phyloP scores from a whole-genome alignment of 2,329 filamentous ascomycete genomes.

The Blastomyces parvus region DNA sequence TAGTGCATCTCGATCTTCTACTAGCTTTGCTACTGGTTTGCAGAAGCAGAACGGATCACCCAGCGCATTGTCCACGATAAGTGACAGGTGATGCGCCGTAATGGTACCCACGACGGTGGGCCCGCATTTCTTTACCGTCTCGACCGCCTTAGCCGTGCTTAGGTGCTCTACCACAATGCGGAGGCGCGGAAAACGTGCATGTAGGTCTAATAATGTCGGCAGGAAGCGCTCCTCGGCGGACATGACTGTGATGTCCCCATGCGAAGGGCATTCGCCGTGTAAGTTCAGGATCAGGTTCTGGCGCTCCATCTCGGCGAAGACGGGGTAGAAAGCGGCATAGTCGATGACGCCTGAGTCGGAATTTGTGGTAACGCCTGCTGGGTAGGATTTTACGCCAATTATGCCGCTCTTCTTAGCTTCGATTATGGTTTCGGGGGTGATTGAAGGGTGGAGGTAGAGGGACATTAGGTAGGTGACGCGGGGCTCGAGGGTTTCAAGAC shows the following conservation, averaged over 20 bases:
- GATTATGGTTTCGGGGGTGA: conserved; percentile 60
- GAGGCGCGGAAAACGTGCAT: conserved; percentile 57
- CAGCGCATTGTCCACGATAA: conserved; percentile 68
- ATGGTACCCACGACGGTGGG: conserved; percentile 67
- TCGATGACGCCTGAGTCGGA: conserved; percentile 43
- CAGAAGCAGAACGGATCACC: conserved; percentile 69
- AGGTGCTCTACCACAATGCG: conserved; percentile 66
- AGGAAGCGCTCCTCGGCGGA: conserved; percentile 70
- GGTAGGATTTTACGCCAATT: conserved; percentile 50
- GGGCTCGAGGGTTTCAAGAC: conserved; percentile 51
- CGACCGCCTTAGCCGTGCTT: conserved; percentile 71
- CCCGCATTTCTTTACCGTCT: conserved; percentile 67
- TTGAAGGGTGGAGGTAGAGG: conserved; percentile 54
- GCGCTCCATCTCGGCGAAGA: conserved; percentile 83
- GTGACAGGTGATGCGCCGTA: conserved; percentile 75
- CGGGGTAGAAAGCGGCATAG: conserved; percentile 41
- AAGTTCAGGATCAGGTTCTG: conserved; percentile 78
- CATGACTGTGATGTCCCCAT: conserved; percentile 47
- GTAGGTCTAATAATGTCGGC: conserved; percentile 64
- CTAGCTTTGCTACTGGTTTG: conserved; percentile 64
- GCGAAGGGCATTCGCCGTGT: conserved; percentile 74
- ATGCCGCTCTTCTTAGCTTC: conserved; percentile 66
- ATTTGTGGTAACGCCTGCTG: conserved; percentile 48
- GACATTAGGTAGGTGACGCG: conserved; percentile 65
- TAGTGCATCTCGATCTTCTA: conserved; percentile 62